Evolutionary conservation across 176 grass and related monocot genomes (phyloP), one percentile per base, ranked within the genome.

Genomic region (Paspalum vaginatum): DNA sequence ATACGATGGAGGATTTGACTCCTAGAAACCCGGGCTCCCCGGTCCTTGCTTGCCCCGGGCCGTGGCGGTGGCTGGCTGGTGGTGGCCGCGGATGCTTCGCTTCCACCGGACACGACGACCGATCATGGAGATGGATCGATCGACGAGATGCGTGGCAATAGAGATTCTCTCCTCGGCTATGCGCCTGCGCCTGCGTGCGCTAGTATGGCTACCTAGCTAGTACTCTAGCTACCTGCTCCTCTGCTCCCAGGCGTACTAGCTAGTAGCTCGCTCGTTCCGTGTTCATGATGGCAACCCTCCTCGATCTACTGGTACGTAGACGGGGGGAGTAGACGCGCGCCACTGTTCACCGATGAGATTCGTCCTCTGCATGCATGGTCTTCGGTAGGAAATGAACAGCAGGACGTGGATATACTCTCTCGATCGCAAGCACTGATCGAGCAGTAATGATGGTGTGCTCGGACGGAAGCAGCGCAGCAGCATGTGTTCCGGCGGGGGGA

Each of bases 21-120:
- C 85, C 85, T 91, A 76, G 89, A 81, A 91, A 88, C 85, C 72
- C 85, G 89, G 81, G 80, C 75, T 90, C 21, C 42, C 48, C 2
- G 10, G 10, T 79, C 65, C 79, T 62, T 62, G 51, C 78, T 42
- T 52, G 70, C 5, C 51, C 72, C 38, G 21, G 49, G n/a, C 63
- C n/a, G n/a, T n/a, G n/a, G n/a, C n/a, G n/a, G n/a, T n/a, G n/a
- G n/a, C n/a, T n/a, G 46, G 65, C 21, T 55, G 21, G 55, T 62
- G 68, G 3, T 81, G 44, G 60, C 70, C 50, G 61, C 63, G 21
- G 62, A 61, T 77, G 83, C 83, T 65, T 21, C 82, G 71, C 78
- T 79, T 86, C 76, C 70, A 68, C 84, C 75, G 46, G 84, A 70
- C 84, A 90, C 8, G 46, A 45, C 57, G 39, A 80, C 84, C 80